A percentile compares a stretch with the other conserved stretches of the same genome.
Evolutionary conservation across 805 yeast genomes (phyloP).

Genomic region (Kazachstania psychrophila): DNA sequence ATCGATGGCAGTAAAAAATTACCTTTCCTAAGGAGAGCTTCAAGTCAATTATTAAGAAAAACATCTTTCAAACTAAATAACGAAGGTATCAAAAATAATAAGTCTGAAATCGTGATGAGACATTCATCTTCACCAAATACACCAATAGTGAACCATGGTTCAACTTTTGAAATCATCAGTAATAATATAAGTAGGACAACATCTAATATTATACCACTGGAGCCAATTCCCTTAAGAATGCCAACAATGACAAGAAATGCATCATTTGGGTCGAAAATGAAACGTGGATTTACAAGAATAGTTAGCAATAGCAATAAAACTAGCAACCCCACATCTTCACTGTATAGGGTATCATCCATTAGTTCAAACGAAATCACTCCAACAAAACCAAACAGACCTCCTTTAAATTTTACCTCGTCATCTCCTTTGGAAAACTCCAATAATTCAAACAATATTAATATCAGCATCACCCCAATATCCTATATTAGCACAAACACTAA

Average conservation of each 20-base stretch:
- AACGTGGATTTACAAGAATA: constrained; percentile 4
- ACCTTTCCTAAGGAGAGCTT: constrained; percentile 27
- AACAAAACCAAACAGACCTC: too few relatives aligned
- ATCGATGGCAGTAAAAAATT: constrained; percentile 9
- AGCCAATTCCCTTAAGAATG: background rate
- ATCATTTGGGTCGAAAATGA: constrained; percentile 4
- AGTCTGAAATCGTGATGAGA: too few relatives aligned
- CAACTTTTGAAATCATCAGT: too few relatives aligned
- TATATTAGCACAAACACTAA: too few relatives aligned
- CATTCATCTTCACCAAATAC: too few relatives aligned
- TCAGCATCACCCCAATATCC: background rate
- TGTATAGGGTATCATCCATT: too few relatives aligned
- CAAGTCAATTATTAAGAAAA: constrained; percentile 25
- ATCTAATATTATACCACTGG: background rate
- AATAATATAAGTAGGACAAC: background rate
- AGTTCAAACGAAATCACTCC: background rate
- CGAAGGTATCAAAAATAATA: too few relatives aligned
- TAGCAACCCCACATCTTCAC: too few relatives aligned
- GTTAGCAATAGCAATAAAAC: constrained; percentile 1
- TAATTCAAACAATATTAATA: background rate
- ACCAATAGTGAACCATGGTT: too few relatives aligned
- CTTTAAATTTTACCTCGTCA: too few relatives aligned
- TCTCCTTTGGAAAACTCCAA: too few relatives aligned
- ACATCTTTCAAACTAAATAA: too few relatives aligned
- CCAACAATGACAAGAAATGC: constrained; percentile 3